Percentiles rank a stretch among this genome's conserved stretches.
phyloP scores from a whole-genome alignment of 1,139 yeast genomes.

The Diutina catenulata region DNA sequence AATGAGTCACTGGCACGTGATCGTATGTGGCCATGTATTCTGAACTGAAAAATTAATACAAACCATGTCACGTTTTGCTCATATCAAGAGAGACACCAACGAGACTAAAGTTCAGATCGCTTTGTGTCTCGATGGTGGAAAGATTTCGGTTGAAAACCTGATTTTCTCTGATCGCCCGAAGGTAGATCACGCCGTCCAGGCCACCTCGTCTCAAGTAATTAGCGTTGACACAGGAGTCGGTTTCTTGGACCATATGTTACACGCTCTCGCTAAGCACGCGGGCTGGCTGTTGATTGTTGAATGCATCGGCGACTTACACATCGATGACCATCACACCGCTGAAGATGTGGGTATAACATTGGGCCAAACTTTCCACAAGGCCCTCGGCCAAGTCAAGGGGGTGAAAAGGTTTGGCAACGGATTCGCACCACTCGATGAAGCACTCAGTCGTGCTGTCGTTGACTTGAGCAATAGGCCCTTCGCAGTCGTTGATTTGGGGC shows the following conservation, averaged over 20 bases:
- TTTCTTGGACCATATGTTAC: slow-evolving; percentile 93
- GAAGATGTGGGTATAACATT: slow-evolving; percentile 92
- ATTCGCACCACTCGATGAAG: slow-evolving; percentile 94
- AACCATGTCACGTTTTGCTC: slow-evolving; percentile 22
- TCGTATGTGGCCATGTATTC: too few relatives aligned
- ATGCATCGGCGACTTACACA: slow-evolving; percentile 88
- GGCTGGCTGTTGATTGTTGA: slow-evolving; percentile 91
- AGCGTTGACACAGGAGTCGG: slow-evolving; percentile 87
- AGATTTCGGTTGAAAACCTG: slow-evolving; percentile 44
- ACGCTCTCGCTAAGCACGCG: slow-evolving; percentile 90
- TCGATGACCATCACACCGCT: slow-evolving; percentile 94
- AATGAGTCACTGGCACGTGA: not conserved
- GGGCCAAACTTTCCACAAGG: slow-evolving; percentile 81
- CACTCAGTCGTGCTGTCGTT: slow-evolving; percentile 86
- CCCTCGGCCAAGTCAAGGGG: slow-evolving; percentile 82
- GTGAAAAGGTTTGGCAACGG: slow-evolving; percentile 91
- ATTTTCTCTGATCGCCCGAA: slow-evolving; percentile 28
- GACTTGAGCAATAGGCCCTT: slow-evolving; percentile 88
- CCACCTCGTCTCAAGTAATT: slow-evolving; percentile 48
- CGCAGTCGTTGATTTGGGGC: slow-evolving; percentile 81
- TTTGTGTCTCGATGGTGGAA: slow-evolving; percentile 76
- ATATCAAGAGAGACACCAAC: slow-evolving; percentile 65
- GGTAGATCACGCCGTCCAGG: slow-evolving; percentile 49
- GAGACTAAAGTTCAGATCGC: slow-evolving; percentile 91
- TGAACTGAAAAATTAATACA: too few relatives aligned